A percentile compares a stretch with the other conserved stretches of the same genome.
These are phyloP conservation scores for Miscanthus lutarioriparius DNA, from an alignment of 176 grass and related monocot genomes.

Conservation along the genomic window DNA sequence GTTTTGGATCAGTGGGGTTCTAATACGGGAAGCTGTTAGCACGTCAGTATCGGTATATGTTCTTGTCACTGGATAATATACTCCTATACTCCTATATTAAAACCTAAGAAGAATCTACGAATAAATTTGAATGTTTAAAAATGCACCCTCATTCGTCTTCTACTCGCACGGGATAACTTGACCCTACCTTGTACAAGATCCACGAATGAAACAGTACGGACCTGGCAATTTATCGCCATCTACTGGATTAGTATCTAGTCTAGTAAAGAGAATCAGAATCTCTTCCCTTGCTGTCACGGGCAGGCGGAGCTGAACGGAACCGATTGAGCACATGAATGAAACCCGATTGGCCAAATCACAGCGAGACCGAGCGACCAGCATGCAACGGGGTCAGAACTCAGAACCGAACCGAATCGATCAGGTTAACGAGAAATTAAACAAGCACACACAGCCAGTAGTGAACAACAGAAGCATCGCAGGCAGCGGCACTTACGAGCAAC, in stretches of 20 bases:
- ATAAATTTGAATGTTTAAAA: neutral
- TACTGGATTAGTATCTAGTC: no score
- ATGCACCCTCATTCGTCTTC: neutral
- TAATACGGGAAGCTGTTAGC: neutral
- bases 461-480: neutral
- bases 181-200: neutral
- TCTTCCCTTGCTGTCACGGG: neutral
- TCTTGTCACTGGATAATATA: neutral
- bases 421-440: neutral
- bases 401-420: neutral
- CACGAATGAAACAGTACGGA: neutral
- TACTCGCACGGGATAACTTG: conserved; percentile 2
- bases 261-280: neutral
- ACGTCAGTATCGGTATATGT: neutral
- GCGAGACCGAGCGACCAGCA: neutral
- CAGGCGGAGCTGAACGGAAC: neutral
- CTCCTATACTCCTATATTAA: neutral
- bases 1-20: neutral
- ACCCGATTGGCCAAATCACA: neutral
- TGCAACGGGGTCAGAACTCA: neutral
- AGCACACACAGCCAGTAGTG: neutral
- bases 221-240: neutral
- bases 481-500: conserved; percentile 49
- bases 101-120: neutral
- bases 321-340: neutral